Percentiles rank a stretch among this genome's conserved stretches.
phyloP scores from a whole-genome alignment of 1,284 basidiomycete genomes.

The Vanrija sp. region DNA sequence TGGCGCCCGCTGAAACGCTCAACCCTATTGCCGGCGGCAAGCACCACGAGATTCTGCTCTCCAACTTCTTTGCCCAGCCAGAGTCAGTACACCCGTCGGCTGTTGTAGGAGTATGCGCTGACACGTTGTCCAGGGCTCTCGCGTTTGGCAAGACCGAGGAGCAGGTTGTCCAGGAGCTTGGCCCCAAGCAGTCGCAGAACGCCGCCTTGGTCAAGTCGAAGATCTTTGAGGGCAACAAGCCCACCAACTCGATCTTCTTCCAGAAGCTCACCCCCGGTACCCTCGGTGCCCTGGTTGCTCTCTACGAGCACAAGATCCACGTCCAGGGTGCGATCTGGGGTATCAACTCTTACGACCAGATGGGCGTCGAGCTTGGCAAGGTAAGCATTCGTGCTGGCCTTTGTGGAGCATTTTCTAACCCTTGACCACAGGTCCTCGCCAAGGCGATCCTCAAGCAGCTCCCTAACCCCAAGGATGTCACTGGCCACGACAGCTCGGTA shows the following conservation, averaged over 20 bases:
- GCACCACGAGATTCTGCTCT: slow-evolving; percentile 95
- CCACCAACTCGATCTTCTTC: slow-evolving; percentile 95
- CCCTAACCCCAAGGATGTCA: slow-evolving; percentile 72
- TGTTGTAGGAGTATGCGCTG: background rate
- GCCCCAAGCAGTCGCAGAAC: slow-evolving; percentile 64
- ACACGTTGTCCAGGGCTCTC: slow-evolving; percentile 58
- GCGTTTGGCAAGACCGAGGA: slow-evolving; percentile 97
- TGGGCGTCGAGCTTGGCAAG: slow-evolving; percentile 92
- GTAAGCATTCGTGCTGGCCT: slow-evolving; percentile 34
- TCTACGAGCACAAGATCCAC: slow-evolving; percentile 93
- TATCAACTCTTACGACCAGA: slow-evolving; percentile 84
- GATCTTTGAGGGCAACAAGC: slow-evolving; percentile 95
- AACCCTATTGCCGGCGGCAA: slow-evolving; percentile 84
- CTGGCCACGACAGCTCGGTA: slow-evolving; percentile 86
- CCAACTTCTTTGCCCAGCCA: slow-evolving; percentile 97
- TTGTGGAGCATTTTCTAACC: background rate
- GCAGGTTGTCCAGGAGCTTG: slow-evolving; percentile 76
- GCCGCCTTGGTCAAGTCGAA: slow-evolving; percentile 90
- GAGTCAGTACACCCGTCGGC: slow-evolving; percentile 52
- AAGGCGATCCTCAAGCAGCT: slow-evolving; percentile 92
- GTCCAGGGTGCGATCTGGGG: slow-evolving; percentile 96
- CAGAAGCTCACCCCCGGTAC: slow-evolving; percentile 84
- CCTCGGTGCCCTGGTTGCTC: slow-evolving; percentile 59
- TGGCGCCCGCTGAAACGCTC: slow-evolving; percentile 88
- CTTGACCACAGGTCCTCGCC: slow-evolving; percentile 59